These are phyloP conservation scores for Diaporthe humulicola DNA, from an alignment of 2,329 filamentous ascomycete genomes.

Conservation along the genomic window DNA sequence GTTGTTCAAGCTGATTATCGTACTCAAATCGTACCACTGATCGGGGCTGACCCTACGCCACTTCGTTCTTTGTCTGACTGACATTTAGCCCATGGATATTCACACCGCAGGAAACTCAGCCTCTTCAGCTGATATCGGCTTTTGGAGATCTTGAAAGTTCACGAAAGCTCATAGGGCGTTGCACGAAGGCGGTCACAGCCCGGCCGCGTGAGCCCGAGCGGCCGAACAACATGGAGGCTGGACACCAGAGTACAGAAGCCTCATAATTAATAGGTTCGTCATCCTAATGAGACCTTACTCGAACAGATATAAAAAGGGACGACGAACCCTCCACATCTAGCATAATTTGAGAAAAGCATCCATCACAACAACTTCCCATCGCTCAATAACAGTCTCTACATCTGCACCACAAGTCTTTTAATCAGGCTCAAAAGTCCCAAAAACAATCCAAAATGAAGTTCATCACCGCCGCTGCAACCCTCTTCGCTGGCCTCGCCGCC, in stretches of 20 bases:
- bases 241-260: constrained; percentile 16
- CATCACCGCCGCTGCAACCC: constrained; percentile 34
- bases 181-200: constrained; percentile 32
- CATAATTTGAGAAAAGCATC: constrained; percentile 17
- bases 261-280: neutral
- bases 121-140: constrained; percentile 5
- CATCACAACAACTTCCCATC: constrained; percentile 10
- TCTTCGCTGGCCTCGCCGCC: constrained; percentile 40
- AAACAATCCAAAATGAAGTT: constrained; percentile 37
- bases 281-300: neutral
- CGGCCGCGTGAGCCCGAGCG: constrained; percentile 24
- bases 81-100: neutral
- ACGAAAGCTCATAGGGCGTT: constrained; percentile 25
- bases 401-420: neutral
- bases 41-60: constrained; percentile 1
- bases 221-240: constrained; percentile 19
- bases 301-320: constrained; percentile 25
- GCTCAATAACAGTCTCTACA: neutral
- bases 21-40: constrained; percentile 4
- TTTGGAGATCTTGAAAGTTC: neutral
- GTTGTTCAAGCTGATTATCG: constrained; percentile 15
- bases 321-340: neutral
- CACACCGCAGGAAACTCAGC: constrained; percentile 13
- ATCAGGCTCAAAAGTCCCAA: neutral
- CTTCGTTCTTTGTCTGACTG: constrained; percentile 7